Evolutionary conservation across 2,329 filamentous ascomycete genomes (phyloP), one percentile per base, ranked within the genome.

Genomic region (Pleurostoma richardsiae): DNA sequence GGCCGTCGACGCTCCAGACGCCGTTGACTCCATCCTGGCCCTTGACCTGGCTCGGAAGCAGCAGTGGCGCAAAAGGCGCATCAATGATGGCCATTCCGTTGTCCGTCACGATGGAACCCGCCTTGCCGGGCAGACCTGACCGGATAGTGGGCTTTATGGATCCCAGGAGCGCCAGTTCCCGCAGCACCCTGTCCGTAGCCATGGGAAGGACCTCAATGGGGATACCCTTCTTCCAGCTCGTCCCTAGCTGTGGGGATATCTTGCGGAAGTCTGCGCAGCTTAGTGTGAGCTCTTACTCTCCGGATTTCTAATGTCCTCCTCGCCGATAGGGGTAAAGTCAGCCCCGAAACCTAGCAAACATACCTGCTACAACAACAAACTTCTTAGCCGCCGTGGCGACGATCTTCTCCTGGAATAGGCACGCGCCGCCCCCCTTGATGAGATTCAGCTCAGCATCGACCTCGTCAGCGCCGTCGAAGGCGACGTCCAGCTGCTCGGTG

Each of bases 341-440:
- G 26, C 8, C 26, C 30, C n/a, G 28, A 40, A 40, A 29, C 40
- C 27, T 28, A 11, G 39, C 33, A 19, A 29, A 67, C 77, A 59
- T 68, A 88, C 85, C 86, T 47, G 89, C 90, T 48, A 95, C 89
- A 58, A 88, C 92, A 52, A 96, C 77, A 60, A 96, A 96, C 62
- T 88, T 88, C 67, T 83, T 87, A 4, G 90, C 86, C 43, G 86
- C 81, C 50, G 89, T 82, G 4, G 91, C 91, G 4, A 99, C 91
- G 33, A 99, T 76, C 74, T 99, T 99, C 72, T 99, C 94, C 68
- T 97, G 94, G 72, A 96, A 95, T 47, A 97, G 71, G 68, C 94
- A 99, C n/a, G 90, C 94, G 49, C 94, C 94, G 43, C 94, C 94
- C 46, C 94, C 94, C 73, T 97, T 97, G 73, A 99, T 97, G 62